These are phyloP conservation scores for Heteromeles arbutifolia DNA, from an alignment of 306 rosid species.

Conservation along the genomic window DNA sequence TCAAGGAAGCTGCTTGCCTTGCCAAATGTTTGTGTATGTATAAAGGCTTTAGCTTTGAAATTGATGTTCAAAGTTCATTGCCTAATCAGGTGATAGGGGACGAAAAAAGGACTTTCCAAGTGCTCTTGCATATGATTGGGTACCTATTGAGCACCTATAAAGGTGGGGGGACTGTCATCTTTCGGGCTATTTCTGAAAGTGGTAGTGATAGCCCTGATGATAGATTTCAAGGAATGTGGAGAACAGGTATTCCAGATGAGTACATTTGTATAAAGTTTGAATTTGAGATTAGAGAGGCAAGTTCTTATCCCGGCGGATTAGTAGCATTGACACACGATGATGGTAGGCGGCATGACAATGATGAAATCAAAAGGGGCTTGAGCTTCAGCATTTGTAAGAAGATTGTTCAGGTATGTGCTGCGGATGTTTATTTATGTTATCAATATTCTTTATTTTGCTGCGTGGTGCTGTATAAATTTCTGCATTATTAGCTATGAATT, in stretches of 20 bases:
- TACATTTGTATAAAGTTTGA: slow-evolving; percentile 47
- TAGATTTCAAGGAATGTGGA: slow-evolving; percentile 37
- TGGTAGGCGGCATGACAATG: slow-evolving; percentile 28
- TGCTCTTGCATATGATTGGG: slow-evolving; percentile 68
- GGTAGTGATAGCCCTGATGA: slow-evolving; percentile 38
- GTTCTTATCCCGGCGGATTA: slow-evolving; percentile 32
- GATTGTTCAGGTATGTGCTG: slow-evolving; percentile 49
- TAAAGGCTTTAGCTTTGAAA: slow-evolving; percentile 49
- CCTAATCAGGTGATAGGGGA: slow-evolving; percentile 64
- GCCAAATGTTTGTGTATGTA: slow-evolving; percentile 65
- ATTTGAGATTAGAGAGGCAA: slow-evolving; percentile 36
- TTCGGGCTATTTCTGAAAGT: slow-evolving; percentile 35
- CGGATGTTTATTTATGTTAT: not conserved
- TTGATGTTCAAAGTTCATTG: slow-evolving; percentile 56
- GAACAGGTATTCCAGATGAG: slow-evolving; percentile 31
- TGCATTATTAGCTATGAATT: not conserved
- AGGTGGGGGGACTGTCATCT: slow-evolving; percentile 34
- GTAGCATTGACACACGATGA: slow-evolving; percentile 22
- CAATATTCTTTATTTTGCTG: not conserved
- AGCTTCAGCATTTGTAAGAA: slow-evolving; percentile 68
- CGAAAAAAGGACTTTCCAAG: slow-evolving; percentile 69
- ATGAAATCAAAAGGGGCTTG: slow-evolving; percentile 43
- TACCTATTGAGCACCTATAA: slow-evolving; percentile 38
- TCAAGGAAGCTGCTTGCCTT: slow-evolving; percentile 64
- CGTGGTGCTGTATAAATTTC: not conserved